Conservation (phyloP, 129 eudicot genomes). For the Flaveria linearis region DNA sequence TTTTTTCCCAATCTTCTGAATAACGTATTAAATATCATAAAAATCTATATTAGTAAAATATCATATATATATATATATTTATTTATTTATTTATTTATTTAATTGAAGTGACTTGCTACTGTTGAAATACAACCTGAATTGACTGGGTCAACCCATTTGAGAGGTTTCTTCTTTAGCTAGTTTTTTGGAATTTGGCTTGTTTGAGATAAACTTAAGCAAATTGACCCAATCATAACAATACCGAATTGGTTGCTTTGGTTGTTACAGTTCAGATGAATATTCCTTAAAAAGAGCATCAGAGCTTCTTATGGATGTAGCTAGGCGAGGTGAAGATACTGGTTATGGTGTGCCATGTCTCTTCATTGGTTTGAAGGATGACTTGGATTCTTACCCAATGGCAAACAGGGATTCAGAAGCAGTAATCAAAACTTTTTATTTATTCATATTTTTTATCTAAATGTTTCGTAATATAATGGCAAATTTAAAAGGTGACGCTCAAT, state of each 20-base stretch:
- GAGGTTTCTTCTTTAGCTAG: neutral
- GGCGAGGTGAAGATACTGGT: constrained; percentile 91
- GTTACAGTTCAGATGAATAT: constrained; percentile 77
- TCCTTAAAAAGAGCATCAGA: constrained; percentile 82
- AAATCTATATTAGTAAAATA: neutral
- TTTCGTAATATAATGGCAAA: neutral
- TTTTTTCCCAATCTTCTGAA: neutral
- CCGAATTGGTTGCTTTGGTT: neutral
- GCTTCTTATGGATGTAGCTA: constrained; percentile 72
- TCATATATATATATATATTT: too few species aligned
- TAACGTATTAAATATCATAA: neutral
- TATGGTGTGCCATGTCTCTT: constrained; percentile 84
- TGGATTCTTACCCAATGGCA: constrained; percentile 67
- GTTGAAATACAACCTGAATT: neutral
- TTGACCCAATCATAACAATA: neutral
- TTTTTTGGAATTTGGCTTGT: neutral
- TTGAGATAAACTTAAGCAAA: neutral
- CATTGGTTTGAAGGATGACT: constrained; percentile 78
- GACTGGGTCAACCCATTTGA: neutral
- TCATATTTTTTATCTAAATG: neutral
- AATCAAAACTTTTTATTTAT: constrained; percentile 3
- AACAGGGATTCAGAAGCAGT: constrained; percentile 75
- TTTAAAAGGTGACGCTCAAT: constrained; percentile 3
- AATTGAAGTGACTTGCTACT: neutral
- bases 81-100: neutral